These are phyloP conservation scores for Trichophyton verrucosum DNA, from an alignment of 2,329 filamentous ascomycete genomes.

Conservation along the genomic window DNA sequence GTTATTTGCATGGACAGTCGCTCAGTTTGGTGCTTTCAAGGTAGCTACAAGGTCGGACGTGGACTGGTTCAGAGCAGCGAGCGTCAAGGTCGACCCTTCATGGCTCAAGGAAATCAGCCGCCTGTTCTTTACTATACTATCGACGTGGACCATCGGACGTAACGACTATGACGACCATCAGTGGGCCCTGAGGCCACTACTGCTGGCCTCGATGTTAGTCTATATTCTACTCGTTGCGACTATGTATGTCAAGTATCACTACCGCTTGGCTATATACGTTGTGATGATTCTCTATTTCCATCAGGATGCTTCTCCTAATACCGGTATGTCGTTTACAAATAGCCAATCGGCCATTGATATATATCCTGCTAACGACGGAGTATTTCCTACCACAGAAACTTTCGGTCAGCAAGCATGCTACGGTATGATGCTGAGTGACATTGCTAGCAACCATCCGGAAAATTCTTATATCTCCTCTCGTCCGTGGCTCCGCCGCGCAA, in stretches of 20 bases:
- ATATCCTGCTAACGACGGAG: not conserved
- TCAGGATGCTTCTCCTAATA: conserved; percentile 34
- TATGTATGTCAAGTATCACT: conserved; percentile 36
- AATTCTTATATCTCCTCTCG: conserved; percentile 36
- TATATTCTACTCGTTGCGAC: conserved; percentile 36
- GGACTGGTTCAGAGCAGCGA: conserved; percentile 41
- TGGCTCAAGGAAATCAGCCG: conserved; percentile 36
- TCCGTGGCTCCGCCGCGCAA: conserved; percentile 28
- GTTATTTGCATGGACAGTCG: conserved; percentile 39
- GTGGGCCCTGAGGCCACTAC: conserved; percentile 39
- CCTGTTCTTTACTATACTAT: conserved; percentile 36
- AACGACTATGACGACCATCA: conserved; percentile 45
- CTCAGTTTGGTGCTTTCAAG: conserved; percentile 39
- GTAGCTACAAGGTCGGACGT: conserved; percentile 38
- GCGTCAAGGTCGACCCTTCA: conserved; percentile 33
- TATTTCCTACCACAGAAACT: conserved; percentile 32
- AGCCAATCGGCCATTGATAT: not conserved
- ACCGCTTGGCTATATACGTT: conserved; percentile 31
- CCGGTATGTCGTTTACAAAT: conserved; percentile 26
- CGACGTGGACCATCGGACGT: conserved; percentile 40
- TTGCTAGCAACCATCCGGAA: conserved; percentile 36
- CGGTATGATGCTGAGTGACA: conserved; percentile 41
- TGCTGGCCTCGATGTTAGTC: conserved; percentile 36
- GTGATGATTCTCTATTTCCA: conserved; percentile 40
- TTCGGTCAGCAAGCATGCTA: conserved; percentile 42